These are phyloP conservation scores for Aspergillus brunneoviolaceus DNA, from an alignment of 2,329 filamentous ascomycete genomes.

Conservation along the genomic window DNA sequence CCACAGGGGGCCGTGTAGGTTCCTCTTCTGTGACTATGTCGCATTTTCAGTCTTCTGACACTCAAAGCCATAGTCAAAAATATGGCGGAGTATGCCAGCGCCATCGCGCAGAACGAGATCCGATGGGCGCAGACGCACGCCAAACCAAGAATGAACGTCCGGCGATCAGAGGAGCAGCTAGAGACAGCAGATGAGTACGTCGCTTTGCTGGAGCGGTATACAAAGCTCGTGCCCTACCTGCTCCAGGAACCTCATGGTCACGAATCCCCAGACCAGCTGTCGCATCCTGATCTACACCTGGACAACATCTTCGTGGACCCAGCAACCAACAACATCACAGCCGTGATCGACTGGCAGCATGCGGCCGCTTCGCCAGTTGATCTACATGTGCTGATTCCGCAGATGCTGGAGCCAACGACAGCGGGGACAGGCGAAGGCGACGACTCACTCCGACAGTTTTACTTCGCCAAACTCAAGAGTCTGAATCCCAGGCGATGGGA, in stretches of 20 bases:
- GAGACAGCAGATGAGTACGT: slow-evolving; percentile 2
- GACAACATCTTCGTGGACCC: not conserved
- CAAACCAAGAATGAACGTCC: slow-evolving; percentile 15
- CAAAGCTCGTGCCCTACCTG: not conserved
- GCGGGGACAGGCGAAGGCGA: too few relatives aligned
- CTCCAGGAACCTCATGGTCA: not conserved
- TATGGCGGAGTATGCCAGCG: slow-evolving; percentile 11
- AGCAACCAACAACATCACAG: not conserved
- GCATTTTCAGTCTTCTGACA: too few relatives aligned
- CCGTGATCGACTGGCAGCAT: not conserved
- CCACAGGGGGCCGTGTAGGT: slow-evolving; percentile 18
- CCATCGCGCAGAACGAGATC: slow-evolving; percentile 16
- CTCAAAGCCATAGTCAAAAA: not conserved
- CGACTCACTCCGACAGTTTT: too few relatives aligned
- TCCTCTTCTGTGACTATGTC: not conserved
- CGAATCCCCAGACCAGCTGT: not conserved
- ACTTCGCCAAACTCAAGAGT: too few relatives aligned
- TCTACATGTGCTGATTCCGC: not conserved
- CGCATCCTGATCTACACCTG: not conserved
- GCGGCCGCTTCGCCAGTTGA: not conserved
- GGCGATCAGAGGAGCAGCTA: slow-evolving; percentile 10
- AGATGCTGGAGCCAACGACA: not conserved
- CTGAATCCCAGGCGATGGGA: too few relatives aligned
- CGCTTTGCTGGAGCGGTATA: not conserved
- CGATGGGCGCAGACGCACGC: slow-evolving; percentile 15